These are phyloP conservation scores for Russula emetica DNA, from an alignment of 768 basidiomycete species.

Conservation along the genomic window DNA sequence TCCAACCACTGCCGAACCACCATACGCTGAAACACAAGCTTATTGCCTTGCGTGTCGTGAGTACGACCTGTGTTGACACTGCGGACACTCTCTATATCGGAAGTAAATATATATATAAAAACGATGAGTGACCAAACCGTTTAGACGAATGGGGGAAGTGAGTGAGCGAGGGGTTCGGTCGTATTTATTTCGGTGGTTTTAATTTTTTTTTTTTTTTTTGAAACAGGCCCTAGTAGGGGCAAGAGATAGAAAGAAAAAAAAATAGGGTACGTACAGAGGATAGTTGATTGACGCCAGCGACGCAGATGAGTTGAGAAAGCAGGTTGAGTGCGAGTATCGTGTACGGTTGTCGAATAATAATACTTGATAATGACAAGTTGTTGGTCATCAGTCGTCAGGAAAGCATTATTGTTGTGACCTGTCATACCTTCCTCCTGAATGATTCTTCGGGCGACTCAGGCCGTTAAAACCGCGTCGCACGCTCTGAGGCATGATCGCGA, in stretches of 20 bases:
- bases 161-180: not conserved
- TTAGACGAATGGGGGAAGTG: not conserved
- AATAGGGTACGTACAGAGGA: constrained; percentile 54
- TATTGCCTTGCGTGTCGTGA: constrained; percentile 76
- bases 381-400: too few species aligned
- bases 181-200: not conserved
- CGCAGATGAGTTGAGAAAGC: constrained; percentile 72
- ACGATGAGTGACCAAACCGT: not conserved
- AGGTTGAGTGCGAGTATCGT: constrained; percentile 60
- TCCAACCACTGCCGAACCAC: constrained; percentile 79
- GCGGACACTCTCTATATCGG: constrained; percentile 60
- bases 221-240: too few species aligned
- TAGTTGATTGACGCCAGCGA: constrained; percentile 75
- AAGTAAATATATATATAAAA: too few species aligned
- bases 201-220: not conserved
- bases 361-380: constrained; percentile 18
- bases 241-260: not conserved
- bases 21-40: constrained; percentile 78
- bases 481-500: constrained; percentile 55
- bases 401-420: constrained; percentile 14
- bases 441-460: constrained; percentile 29
- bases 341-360: constrained; percentile 40
- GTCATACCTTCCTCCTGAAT: too few species aligned
- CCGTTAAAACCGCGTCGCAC: constrained; percentile 49
- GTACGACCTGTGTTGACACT: constrained; percentile 74